These are phyloP conservation scores for Vitis rupestris DNA, from an alignment of 164 flowering plant genomes.

Conservation along the genomic window DNA sequence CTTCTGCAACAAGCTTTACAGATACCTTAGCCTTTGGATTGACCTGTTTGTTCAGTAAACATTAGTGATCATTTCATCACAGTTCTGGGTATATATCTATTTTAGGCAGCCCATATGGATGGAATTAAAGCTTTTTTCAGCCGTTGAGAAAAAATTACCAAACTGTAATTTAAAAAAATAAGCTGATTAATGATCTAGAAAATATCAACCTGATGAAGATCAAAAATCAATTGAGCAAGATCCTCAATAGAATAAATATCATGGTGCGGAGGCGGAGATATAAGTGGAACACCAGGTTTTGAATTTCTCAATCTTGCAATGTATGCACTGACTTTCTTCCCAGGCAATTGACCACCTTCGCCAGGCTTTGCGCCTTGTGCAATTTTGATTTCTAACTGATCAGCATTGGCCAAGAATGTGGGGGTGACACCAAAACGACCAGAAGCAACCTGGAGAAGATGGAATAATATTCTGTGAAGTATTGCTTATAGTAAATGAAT, in stretches of 20 bases:
- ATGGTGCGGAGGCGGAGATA: constrained; percentile 99
- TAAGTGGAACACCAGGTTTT: constrained; percentile 99
- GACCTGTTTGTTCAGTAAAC: constrained; percentile 47
- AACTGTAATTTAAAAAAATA: neutral
- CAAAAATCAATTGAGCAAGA: constrained; percentile 95
- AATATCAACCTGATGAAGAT: constrained; percentile 91
- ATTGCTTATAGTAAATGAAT: neutral
- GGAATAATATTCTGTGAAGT: neutral
- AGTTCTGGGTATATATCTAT: neutral
- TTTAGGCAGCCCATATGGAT: too few relatives aligned
- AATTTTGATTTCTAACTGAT: constrained; percentile 95
- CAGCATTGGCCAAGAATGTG: constrained; percentile 95
- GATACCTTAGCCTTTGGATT: constrained; percentile 98
- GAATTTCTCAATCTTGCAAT: constrained; percentile 96
- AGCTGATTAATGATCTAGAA: constrained; percentile 5
- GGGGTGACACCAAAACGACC: constrained; percentile 99
- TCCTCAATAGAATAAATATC: constrained; percentile 99
- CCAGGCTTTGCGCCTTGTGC: constrained; percentile 99
- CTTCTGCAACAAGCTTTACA: constrained; percentile 99
- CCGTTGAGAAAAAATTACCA: too few relatives aligned
- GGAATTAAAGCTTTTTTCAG: too few relatives aligned
- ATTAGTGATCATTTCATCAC: neutral
- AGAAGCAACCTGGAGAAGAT: constrained; percentile 82
- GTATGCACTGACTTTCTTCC: constrained; percentile 98
- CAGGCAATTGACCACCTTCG: constrained; percentile 99